phyloP scores from a whole-genome alignment of 352 stramenopile genomes.

The Globisporangium nagaii region DNA sequence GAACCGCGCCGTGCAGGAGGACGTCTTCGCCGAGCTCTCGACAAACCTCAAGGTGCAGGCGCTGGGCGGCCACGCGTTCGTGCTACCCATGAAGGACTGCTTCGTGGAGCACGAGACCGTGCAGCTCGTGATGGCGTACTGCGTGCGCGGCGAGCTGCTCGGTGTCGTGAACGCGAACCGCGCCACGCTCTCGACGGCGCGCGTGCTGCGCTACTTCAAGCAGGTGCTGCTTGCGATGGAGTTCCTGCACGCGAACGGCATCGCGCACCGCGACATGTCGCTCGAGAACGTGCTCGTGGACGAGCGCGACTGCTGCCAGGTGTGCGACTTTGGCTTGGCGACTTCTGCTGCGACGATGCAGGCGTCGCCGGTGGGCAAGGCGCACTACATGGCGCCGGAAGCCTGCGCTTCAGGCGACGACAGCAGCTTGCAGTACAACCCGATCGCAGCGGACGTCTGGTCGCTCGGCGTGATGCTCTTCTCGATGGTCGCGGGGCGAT shows the following conservation, averaged over 20 bases:
- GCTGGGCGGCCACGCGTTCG: conserved; percentile 61
- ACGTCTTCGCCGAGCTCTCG: conserved; percentile 65
- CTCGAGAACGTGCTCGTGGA: conserved; percentile 82
- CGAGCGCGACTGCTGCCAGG: conserved; percentile 54
- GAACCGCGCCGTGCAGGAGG: conserved; percentile 48
- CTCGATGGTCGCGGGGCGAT: conserved; percentile 57
- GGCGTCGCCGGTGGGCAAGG: conserved; percentile 59
- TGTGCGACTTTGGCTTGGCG: conserved; percentile 79
- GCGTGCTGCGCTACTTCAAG: conserved; percentile 53
- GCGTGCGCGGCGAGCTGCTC: conserved; percentile 60
- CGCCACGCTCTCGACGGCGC: conserved; percentile 17
- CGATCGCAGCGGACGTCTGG: conserved; percentile 65
- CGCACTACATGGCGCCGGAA: conserved; percentile 80
- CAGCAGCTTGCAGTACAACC: conserved; percentile 36
- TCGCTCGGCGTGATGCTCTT: conserved; percentile 80
- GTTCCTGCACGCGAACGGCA: conserved; percentile 70
- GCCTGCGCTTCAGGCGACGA: conserved; percentile 23
- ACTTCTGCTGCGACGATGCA: conserved; percentile 21
- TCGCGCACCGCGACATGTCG: conserved; percentile 78
- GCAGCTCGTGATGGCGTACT: conserved; percentile 70
- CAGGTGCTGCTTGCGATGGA: conserved; percentile 56
- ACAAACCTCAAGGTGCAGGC: conserved; percentile 53
- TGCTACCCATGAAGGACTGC: conserved; percentile 59
- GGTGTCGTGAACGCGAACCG: conserved; percentile 55
- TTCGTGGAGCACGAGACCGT: conserved; percentile 59